Conservation (phyloP, 169 alveolate genomes). For the Plasmodium knowlesi region DNA sequence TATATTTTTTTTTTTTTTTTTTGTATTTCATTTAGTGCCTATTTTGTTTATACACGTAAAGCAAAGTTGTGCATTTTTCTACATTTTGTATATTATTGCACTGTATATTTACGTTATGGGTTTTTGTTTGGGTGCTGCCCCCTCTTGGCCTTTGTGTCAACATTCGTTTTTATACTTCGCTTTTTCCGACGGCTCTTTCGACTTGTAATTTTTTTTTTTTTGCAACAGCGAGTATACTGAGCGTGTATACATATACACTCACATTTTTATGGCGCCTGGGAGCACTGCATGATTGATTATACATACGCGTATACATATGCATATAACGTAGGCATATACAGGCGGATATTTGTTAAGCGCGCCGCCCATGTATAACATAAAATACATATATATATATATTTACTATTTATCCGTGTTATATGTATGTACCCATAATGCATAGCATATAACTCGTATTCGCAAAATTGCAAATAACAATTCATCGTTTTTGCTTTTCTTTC, state of each 20-base stretch:
- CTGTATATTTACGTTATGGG: neutral
- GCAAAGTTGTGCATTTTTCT: neutral
- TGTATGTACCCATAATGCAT: neutral
- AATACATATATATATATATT: too few relatives aligned
- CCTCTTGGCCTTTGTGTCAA: neutral
- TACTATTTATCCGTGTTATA: too few relatives aligned
- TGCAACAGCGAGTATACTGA: neutral
- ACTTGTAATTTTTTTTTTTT: neutral
- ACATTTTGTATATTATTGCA: neutral
- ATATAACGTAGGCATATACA: neutral
- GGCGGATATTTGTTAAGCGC: neutral
- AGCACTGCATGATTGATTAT: neutral
- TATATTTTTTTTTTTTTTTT: neutral
- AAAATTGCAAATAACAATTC: slow-evolving; percentile 24
- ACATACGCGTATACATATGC: neutral
- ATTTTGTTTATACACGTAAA: neutral
- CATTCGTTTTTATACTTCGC: neutral
- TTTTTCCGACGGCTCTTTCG: neutral
- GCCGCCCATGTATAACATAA: neutral
- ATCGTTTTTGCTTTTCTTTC: neutral
- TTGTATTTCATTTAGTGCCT: neutral
- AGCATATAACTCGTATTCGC: neutral
- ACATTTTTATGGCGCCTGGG: neutral
- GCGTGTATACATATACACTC: neutral
- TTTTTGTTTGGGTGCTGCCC: neutral